Base-by-base conservation (phyloP, 1,284 basidiomycete genomes). In the Mycena citricolor region DNA sequence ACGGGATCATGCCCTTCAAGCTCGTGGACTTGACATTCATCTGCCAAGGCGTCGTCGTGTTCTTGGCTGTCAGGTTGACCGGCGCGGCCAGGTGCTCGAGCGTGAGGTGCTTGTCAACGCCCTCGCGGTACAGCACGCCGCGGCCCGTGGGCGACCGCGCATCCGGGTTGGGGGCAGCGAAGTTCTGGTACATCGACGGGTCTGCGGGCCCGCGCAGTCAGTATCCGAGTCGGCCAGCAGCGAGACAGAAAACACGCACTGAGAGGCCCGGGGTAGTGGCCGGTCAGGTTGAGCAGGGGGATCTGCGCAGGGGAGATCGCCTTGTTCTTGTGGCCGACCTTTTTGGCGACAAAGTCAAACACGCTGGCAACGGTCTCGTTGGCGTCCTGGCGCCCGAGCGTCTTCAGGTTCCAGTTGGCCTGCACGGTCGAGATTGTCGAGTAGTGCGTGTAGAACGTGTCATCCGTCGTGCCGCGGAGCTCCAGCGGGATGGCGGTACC, bases 371-470 rank as follows among this genome's bases (percentile, higher is more conserved):
- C 44, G 17, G 65, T 66, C 32, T 34, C 42, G 23, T 4, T 37
- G 14, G 21, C 58, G 58, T 81, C 79, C 29, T 67, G 66, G 34
- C 79, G 74, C 24, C 80, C 79, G 17, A 83, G 76, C 19, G 72
- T 74, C 36, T 69, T 69, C 16, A 83, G 72, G 28, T 65, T 62
- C 79, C 82, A 86, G 69, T 86, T 86, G 39, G 74, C 71, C 63
- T 85, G 61, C 21, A 83, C 74, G 6, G 80, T 78, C 11, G 74
- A 72, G 35, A 86, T 58, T 35, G 62, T 59, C 5, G 79, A 81
- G 65, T 84, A 86, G 61, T 86, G 84, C 1, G 78, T 77, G 62
- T 83, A 83, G 67, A 71, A 82, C 1, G 67, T 74, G 13, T 61
- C 37, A 57, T 83, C 80, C 17, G 58, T 69, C 8, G 73, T 77